Conservation (phyloP, 106 monocot species). For the Dendrobium catenatum region DNA sequence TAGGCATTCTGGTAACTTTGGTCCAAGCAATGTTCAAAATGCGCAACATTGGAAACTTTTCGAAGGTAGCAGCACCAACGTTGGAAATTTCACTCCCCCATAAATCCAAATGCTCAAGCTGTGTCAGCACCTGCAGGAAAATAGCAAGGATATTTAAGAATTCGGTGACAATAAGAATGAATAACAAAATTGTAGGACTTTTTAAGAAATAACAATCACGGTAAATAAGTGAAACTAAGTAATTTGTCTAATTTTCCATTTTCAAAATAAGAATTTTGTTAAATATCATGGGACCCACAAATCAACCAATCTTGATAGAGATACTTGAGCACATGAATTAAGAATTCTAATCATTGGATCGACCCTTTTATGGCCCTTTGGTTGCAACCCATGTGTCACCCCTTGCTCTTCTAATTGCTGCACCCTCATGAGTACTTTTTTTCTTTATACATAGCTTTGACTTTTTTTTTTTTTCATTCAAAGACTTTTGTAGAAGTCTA, state of each 20-base stretch:
- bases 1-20: constrained; percentile 52
- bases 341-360: too few species aligned
- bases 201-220: too few species aligned
- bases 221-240: background rate
- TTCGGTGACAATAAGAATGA: background rate
- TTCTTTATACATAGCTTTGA: too few species aligned
- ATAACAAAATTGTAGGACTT: background rate
- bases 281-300: too few species aligned
- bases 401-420: too few species aligned
- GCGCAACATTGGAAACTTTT: constrained; percentile 49
- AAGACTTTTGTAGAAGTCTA: too few species aligned
- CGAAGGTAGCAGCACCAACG: constrained; percentile 40
- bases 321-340: too few species aligned
- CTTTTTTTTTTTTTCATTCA: too few species aligned
- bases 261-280: background rate
- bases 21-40: constrained; percentile 87
- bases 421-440: too few species aligned
- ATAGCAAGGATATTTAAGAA: constrained; percentile 4
- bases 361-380: too few species aligned
- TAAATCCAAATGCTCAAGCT: constrained; percentile 69
- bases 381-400: too few species aligned
- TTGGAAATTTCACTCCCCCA: constrained; percentile 84
- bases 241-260: background rate
- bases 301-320: too few species aligned
- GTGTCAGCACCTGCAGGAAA: constrained; percentile 49